Evolutionary conservation across 2,329 filamentous ascomycete genomes (phyloP), one percentile per base, ranked within the genome.

Genomic region (Myotisia sp.): DNA sequence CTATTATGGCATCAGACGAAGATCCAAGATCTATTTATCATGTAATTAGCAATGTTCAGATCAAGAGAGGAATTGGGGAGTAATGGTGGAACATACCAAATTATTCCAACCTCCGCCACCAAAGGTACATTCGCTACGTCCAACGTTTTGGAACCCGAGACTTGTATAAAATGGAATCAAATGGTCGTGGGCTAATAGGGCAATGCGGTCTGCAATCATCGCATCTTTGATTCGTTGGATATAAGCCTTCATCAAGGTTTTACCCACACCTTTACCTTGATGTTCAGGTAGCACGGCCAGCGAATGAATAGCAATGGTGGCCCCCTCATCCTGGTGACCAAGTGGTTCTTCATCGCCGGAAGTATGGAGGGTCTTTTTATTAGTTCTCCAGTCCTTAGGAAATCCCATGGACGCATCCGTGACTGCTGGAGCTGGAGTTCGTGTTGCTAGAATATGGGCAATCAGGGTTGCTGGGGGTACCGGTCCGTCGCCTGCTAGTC

Each of bases 61-160:
- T 43, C 34, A 14, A 43, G 36, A 24, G 44, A 43, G 28, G 54
- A 48, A 32, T 51, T 47, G 36, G 53, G 35, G 20, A 19, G n/a
- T n/a, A n/a, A n/a, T n/a, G n/a, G n/a, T 23, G 21, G 4, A 22
- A 21, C 65, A 54, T 54, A 85, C 79, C 81, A 93, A 75, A 52
- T 90, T 76, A 45, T 73, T 67, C 84, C 85, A 93, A 12, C 74
- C 76, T 20, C 83, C 81, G 23, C 83, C 83, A 13, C 76, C 79
- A 58, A 84, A 85, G 38, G 70, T 64, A 33, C 73, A 77, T 39
- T 70, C 60, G 54, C 83, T 90, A 32, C 66, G 61, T 0, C 85
- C 83, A 19, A 67, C 56, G 45, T 77, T 71, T 44, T 63, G 62
- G 52, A 90, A 93, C 0, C 83, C 74, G 44, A 83, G 68, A n/a